Evolutionary conservation across 352 stramenopile genomes (phyloP).

Genomic region (Saprolegnia diclina): DNA sequence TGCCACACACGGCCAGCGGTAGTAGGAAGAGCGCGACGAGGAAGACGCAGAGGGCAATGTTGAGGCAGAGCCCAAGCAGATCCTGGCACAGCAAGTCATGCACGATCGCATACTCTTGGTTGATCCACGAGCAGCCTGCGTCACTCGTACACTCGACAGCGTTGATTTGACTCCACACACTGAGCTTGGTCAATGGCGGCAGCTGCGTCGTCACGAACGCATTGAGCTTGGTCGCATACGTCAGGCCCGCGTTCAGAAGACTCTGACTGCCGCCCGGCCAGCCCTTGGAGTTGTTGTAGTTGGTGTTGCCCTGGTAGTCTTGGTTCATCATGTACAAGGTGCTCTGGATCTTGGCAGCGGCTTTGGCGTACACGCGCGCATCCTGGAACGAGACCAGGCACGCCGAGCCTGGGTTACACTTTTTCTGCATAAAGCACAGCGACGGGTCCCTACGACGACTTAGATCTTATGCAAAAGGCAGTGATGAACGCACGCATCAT

Average conservation of each 20-base stretch:
- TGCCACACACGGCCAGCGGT: conserved; percentile 59
- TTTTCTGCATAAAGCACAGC: conserved; percentile 61
- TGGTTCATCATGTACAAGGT: conserved; percentile 73
- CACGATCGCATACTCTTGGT: conserved; percentile 73
- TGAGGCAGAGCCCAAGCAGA: conserved; percentile 70
- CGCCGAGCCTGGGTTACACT: conserved; percentile 31
- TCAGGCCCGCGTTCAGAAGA: background rate
- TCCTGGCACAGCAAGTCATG: conserved; percentile 65
- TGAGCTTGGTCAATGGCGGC: conserved; percentile 40
- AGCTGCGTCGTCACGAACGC: conserved; percentile 62
- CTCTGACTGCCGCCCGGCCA: conserved; percentile 6
- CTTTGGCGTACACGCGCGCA: conserved; percentile 56
- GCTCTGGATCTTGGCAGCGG: conserved; percentile 47
- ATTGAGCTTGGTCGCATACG: conserved; percentile 28
- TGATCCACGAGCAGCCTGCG: conserved; percentile 65
- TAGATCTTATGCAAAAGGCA: too few relatives aligned
- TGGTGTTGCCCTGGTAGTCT: conserved; percentile 58
- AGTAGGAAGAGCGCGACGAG: conserved; percentile 73
- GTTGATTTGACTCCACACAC: conserved; percentile 37
- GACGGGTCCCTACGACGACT: conserved; percentile 30
- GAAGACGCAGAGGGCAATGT: conserved; percentile 71
- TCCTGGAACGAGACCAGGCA: conserved; percentile 48
- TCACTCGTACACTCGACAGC: conserved; percentile 48
- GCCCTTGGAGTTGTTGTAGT: conserved; percentile 46
- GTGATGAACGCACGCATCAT: conserved; percentile 29